These are phyloP conservation scores for Cyclotella kingstonii DNA, from an alignment of 108 stramenopile species.

Conservation along the genomic window DNA sequence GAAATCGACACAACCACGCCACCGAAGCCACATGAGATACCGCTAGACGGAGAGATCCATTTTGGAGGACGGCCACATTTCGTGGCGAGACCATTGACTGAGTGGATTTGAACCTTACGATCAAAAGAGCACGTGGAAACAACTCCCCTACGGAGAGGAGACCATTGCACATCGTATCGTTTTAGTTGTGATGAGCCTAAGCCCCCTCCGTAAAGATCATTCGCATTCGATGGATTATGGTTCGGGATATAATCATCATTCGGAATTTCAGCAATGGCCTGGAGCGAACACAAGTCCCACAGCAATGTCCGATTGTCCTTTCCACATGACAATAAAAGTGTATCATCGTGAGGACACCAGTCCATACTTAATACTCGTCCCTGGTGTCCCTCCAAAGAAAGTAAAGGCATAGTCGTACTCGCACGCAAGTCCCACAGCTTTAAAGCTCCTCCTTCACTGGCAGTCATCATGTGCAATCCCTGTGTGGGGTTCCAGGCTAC, in stretches of 20 bases:
- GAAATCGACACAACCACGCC: slow-evolving; percentile 75
- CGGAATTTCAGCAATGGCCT: slow-evolving; percentile 89
- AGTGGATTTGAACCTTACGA: slow-evolving; percentile 94
- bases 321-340: slow-evolving; percentile 78
- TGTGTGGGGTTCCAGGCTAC: slow-evolving; percentile 94
- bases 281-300: slow-evolving; percentile 89
- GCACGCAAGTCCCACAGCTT: slow-evolving; percentile 94
- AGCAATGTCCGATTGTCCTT: slow-evolving; percentile 96
- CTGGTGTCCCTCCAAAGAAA: slow-evolving; percentile 84
- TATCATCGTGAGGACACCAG: slow-evolving; percentile 96
- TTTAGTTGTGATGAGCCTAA: slow-evolving; percentile 67
- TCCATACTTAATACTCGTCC: slow-evolving; percentile 88
- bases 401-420: slow-evolving; percentile 90
- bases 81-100: slow-evolving; percentile 67
- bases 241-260: slow-evolving; percentile 37
- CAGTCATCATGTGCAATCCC: slow-evolving; percentile 93
- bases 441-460: slow-evolving; percentile 91
- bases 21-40: slow-evolving; percentile 92
- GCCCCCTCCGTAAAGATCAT: slow-evolving; percentile 53
- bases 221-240: slow-evolving; percentile 6
- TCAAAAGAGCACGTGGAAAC: slow-evolving; percentile 91
- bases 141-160: slow-evolving; percentile 86
- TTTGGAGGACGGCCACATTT: slow-evolving; percentile 87
- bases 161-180: slow-evolving; percentile 89
- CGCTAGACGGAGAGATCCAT: slow-evolving; percentile 87